These are phyloP conservation scores for Penicillium riverlandense DNA, from an alignment of 495 filamentous ascomycete species.

Conservation along the genomic window DNA sequence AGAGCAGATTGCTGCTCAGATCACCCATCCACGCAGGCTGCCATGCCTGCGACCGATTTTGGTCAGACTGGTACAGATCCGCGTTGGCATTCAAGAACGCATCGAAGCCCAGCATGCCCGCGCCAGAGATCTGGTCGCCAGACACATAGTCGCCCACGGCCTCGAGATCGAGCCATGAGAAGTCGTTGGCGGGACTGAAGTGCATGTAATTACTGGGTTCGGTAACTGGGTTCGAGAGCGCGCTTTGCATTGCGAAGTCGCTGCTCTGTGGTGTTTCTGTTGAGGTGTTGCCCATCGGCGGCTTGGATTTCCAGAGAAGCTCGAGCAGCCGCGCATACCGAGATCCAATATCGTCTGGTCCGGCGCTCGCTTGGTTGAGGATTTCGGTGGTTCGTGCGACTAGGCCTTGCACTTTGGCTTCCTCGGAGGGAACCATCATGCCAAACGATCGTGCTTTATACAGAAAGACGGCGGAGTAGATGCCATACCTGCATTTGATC, in stretches of 20 bases:
- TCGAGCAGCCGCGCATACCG: slow-evolving; percentile 49
- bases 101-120: slow-evolving; percentile 29
- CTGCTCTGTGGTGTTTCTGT: slow-evolving; percentile 24
- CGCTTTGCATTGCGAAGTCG: slow-evolving; percentile 24
- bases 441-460: slow-evolving; percentile 52
- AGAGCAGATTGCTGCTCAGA: slow-evolving; percentile 36
- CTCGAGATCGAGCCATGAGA: slow-evolving; percentile 51
- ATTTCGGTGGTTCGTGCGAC: slow-evolving; percentile 44
- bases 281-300: slow-evolving; percentile 15
- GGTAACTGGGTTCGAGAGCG: slow-evolving; percentile 21
- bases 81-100: slow-evolving; percentile 23
- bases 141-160: slow-evolving; percentile 51
- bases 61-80: slow-evolving; percentile 22
- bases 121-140: slow-evolving; percentile 32
- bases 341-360: slow-evolving; percentile 46
- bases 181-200: slow-evolving; percentile 46
- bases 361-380: slow-evolving; percentile 45
- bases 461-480: slow-evolving; percentile 50
- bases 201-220: slow-evolving; percentile 30
- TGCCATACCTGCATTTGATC: slow-evolving; percentile 30
- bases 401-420: slow-evolving; percentile 45
- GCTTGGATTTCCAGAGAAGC: slow-evolving; percentile 41
- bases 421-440: slow-evolving; percentile 43
- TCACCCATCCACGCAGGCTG: slow-evolving; percentile 36
- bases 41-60: slow-evolving; percentile 33